phyloP scores from a whole-genome alignment of 805 yeast species.

The Candida pseudofarinosa region DNA sequence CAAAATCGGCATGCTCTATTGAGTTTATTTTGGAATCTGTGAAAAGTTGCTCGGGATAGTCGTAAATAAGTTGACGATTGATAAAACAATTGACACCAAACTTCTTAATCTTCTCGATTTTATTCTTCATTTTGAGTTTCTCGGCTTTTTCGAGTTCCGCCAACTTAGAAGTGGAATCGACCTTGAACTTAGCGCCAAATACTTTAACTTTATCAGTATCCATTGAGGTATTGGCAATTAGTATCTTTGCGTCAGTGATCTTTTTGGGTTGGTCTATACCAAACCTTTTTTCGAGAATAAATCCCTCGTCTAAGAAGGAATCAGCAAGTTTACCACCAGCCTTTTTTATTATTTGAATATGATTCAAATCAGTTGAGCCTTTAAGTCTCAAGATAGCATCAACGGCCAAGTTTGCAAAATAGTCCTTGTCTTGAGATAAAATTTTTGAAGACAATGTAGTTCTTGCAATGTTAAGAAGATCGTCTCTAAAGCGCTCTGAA shows the following conservation, averaged over 20 bases:
- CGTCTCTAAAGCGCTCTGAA: slow-evolving; percentile 60
- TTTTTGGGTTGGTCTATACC: slow-evolving; percentile 93
- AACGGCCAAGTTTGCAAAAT: slow-evolving; percentile 86
- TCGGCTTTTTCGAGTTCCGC: slow-evolving; percentile 95
- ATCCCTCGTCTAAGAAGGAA: slow-evolving; percentile 94
- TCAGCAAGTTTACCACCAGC: slow-evolving; percentile 90
- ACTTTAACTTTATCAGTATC: slow-evolving; percentile 97
- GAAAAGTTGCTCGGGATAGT: slow-evolving; percentile 95
- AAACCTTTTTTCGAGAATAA: slow-evolving; percentile 83
- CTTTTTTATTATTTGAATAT: slow-evolving; percentile 89
- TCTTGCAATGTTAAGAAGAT: slow-evolving; percentile 80
- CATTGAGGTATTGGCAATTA: slow-evolving; percentile 92
- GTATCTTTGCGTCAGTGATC: slow-evolving; percentile 75
- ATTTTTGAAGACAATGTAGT: slow-evolving; percentile 93
- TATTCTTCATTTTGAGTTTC: slow-evolving; percentile 84
- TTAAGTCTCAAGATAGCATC: slow-evolving; percentile 87
- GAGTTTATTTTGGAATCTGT: slow-evolving; percentile 84
- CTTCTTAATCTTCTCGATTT: slow-evolving; percentile 83
- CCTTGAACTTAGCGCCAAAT: slow-evolving; percentile 96
- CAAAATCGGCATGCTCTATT: slow-evolving; percentile 97
- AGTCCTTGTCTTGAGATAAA: slow-evolving; percentile 88
- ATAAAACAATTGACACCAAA: slow-evolving; percentile 88
- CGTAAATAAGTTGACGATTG: slow-evolving; percentile 94
- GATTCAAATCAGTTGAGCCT: slow-evolving; percentile 84
- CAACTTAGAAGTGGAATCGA: slow-evolving; percentile 88